A percentile compares a stretch with the other conserved stretches of the same genome.
Evolutionary conservation across 2,329 filamentous ascomycete species (phyloP).

Genomic region (Penicillium decumbens): DNA sequence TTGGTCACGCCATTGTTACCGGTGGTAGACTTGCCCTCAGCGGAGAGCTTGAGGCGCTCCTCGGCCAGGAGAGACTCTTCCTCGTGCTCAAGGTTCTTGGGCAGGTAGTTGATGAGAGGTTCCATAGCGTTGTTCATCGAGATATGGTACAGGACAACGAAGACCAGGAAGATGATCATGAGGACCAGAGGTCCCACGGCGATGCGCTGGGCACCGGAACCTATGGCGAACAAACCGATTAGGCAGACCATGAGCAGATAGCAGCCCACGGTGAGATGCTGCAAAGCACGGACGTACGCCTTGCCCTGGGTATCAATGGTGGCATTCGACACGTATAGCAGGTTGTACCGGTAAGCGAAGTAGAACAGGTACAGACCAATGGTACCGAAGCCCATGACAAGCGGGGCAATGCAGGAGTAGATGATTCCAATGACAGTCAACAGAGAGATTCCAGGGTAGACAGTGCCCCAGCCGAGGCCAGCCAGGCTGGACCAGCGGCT

Average conservation of each 20-base stretch:
- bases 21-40: conserved; percentile 21
- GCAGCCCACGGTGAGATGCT: conserved; percentile 77
- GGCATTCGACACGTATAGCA: conserved; percentile 80
- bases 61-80: conserved; percentile 47
- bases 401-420: conserved; percentile 80
- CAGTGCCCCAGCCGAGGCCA: conserved; percentile 75
- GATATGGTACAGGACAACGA: conserved; percentile 71
- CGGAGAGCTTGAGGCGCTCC: conserved; percentile 24
- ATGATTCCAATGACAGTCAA: conserved; percentile 75
- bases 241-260: conserved; percentile 80
- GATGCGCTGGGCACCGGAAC: conserved; percentile 56
- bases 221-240: conserved; percentile 76
- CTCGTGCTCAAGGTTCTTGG: conserved; percentile 63
- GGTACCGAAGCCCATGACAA: conserved; percentile 77
- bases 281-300: conserved; percentile 78
- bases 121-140: conserved; percentile 65
- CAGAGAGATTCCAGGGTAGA: conserved; percentile 76
- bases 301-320: conserved; percentile 82
- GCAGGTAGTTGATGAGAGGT: conserved; percentile 73
- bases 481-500: conserved; percentile 68
- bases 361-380: conserved; percentile 78
- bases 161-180: conserved; percentile 71
- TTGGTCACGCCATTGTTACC: conserved; percentile 27
- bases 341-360: conserved; percentile 81
- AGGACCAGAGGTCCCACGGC: conserved; percentile 66